phyloP scores from a whole-genome alignment of 495 filamentous ascomycete genomes.

The Penicillium samsonianum region DNA sequence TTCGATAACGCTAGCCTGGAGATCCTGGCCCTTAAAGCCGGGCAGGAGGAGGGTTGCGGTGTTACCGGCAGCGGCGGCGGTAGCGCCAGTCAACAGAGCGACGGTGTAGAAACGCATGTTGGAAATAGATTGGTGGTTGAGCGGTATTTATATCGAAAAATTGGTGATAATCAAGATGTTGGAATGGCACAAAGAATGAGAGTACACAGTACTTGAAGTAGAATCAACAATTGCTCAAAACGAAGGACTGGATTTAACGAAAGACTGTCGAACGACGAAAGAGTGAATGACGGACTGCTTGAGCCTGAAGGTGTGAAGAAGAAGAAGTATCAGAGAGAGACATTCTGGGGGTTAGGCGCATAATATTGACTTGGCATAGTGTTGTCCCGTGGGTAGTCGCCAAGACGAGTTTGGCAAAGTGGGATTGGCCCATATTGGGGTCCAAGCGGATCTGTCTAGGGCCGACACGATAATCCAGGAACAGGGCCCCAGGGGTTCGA shows the following conservation, averaged over 20 bases:
- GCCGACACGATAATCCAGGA: conserved; percentile 14
- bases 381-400: conserved; percentile 4
- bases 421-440: conserved; percentile 14
- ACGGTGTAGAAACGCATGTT: conserved; percentile 34
- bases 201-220: conserved; percentile 24
- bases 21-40: conserved; percentile 26
- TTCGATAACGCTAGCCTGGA: conserved; percentile 29
- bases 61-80: conserved; percentile 33
- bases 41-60: conserved; percentile 36
- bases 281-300: conserved; percentile 13
- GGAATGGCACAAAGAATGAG: conserved; percentile 25
- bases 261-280: conserved; percentile 22
- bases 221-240: conserved; percentile 25
- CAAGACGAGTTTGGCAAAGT: conserved; percentile 12
- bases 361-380: conserved; percentile 16
- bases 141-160: conserved; percentile 16
- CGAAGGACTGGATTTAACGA: conserved; percentile 37
- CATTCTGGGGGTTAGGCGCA: conserved; percentile 11
- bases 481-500: conserved; percentile 26
- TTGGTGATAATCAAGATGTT: conserved; percentile 21
- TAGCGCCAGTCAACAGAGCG: conserved; percentile 31
- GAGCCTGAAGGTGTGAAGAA: conserved; percentile 13
- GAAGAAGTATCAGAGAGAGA: conserved; percentile 21
- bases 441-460: conserved; percentile 11
- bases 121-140: conserved; percentile 11